phyloP scores from a whole-genome alignment of 805 yeast species.

The Lipomyces anomalus region DNA sequence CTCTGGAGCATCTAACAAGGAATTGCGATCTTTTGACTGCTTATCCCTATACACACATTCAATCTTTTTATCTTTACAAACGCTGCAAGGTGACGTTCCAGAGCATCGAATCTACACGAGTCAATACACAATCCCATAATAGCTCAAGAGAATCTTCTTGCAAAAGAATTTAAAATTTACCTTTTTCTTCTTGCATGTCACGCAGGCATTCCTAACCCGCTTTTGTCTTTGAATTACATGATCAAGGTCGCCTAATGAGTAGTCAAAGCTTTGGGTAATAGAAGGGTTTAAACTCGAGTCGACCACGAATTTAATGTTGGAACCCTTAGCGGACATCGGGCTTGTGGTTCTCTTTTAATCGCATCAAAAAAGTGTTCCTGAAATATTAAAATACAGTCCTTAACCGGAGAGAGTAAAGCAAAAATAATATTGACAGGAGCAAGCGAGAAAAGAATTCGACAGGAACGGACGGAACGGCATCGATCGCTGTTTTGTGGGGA shows the following conservation, averaged over 20 bases:
- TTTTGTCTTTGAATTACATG: constrained; percentile 21
- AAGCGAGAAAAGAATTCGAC: too few relatives aligned
- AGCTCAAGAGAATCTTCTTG: neutral
- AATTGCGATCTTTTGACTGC: neutral
- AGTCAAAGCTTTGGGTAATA: too few relatives aligned
- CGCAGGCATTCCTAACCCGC: constrained; percentile 27
- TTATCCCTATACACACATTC: constrained; percentile 21
- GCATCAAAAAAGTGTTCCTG: too few relatives aligned
- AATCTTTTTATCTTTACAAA: constrained; percentile 16
- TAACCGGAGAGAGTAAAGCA: too few relatives aligned
- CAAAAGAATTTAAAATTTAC: constrained; percentile 5
- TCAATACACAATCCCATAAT: neutral
- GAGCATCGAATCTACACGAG: constrained; percentile 25
- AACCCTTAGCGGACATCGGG: too few relatives aligned
- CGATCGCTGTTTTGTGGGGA: too few relatives aligned
- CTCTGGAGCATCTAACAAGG: neutral
- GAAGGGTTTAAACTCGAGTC: too few relatives aligned
- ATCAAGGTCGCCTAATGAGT: constrained; percentile 1
- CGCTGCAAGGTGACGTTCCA: constrained; percentile 26
- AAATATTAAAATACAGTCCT: too few relatives aligned
- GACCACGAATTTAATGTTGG: too few relatives aligned
- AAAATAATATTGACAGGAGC: too few relatives aligned
- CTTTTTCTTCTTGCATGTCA: constrained; percentile 24
- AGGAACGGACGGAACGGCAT: too few relatives aligned
- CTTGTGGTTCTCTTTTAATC: too few relatives aligned